These are phyloP conservation scores for Litsea cubeba DNA, from an alignment of 164 flowering plant species.

Conservation along the genomic window DNA sequence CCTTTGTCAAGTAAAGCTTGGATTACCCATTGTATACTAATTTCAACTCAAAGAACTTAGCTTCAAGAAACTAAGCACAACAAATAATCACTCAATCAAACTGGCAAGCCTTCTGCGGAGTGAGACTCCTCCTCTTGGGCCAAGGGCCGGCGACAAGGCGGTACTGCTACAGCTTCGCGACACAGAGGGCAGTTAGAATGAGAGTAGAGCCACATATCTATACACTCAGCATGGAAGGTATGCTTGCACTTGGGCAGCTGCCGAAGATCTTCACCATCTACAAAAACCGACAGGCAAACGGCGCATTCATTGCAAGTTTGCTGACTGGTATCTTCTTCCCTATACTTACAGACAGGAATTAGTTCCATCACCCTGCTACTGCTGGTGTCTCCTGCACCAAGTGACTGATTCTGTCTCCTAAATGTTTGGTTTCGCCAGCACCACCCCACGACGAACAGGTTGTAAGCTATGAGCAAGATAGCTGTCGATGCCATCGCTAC, in stretches of 20 bases:
- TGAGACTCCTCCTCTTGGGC: neutral
- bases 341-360: constrained; percentile 18
- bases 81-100: neutral
- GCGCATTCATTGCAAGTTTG: constrained; percentile 47
- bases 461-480: constrained; percentile 11
- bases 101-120: neutral
- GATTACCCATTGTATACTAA: no score
- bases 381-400: neutral
- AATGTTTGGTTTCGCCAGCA: constrained; percentile 12
- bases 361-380: neutral
- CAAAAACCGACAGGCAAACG: constrained; percentile 62
- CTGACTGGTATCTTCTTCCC: constrained; percentile 20
- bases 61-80: no score
- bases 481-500: constrained; percentile 1
- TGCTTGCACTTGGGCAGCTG: constrained; percentile 54
- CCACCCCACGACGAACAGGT: constrained; percentile 9
- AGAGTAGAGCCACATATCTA: constrained; percentile 77
- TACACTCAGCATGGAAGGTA: constrained; percentile 54
- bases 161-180: constrained; percentile 25
- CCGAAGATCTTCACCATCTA: constrained; percentile 46
- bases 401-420: neutral
- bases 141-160: neutral
- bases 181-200: constrained; percentile 74
- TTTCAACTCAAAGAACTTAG: no score
- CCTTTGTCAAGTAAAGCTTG: no score